Conservation (phyloP, 2,329 filamentous ascomycete genomes). For the Trichothecium sympodiale region DNA sequence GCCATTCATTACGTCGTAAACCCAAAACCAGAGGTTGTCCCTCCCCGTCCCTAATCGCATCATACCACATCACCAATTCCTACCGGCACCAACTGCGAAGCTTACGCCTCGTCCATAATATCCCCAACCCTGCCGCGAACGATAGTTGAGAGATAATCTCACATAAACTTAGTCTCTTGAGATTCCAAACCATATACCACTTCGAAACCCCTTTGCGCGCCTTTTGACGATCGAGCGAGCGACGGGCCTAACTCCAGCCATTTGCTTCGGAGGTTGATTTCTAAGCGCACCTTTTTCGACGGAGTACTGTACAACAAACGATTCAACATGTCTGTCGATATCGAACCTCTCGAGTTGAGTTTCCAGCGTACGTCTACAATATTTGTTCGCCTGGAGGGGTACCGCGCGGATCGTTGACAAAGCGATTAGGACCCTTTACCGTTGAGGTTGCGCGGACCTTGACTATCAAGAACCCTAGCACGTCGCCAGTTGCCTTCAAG, state of each 20-base stretch:
- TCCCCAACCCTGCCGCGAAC: conserved; percentile 2
- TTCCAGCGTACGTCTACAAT: conserved; percentile 66
- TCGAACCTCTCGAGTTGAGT: conserved; percentile 81
- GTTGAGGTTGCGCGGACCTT: conserved; percentile 54
- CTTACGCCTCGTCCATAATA: conserved; percentile 3
- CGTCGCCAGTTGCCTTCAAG: conserved; percentile 58
- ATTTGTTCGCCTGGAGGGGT: not conserved
- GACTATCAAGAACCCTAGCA: conserved; percentile 53
- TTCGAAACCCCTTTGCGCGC: not conserved
- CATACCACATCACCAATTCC: conserved; percentile 1
- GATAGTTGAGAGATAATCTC: too few species aligned
- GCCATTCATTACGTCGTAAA: too few species aligned
- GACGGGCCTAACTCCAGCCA: not conserved
- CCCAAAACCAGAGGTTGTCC: too few species aligned
- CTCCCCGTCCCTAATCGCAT: too few species aligned
- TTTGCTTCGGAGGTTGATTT: not conserved
- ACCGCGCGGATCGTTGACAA: conserved; percentile 4
- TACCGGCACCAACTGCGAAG: not conserved
- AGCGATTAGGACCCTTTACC: conserved; percentile 50
- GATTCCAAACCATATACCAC: not conserved
- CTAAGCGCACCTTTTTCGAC: not conserved
- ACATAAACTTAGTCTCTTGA: too few species aligned
- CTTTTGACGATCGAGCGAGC: not conserved
- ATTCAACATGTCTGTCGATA: conserved; percentile 79
- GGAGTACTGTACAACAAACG: not conserved